A percentile compares a stretch with the other conserved stretches of the same genome.
These are phyloP conservation scores for Ramalina intermedia DNA, from an alignment of 495 filamentous ascomycete genomes.

Conservation along the genomic window DNA sequence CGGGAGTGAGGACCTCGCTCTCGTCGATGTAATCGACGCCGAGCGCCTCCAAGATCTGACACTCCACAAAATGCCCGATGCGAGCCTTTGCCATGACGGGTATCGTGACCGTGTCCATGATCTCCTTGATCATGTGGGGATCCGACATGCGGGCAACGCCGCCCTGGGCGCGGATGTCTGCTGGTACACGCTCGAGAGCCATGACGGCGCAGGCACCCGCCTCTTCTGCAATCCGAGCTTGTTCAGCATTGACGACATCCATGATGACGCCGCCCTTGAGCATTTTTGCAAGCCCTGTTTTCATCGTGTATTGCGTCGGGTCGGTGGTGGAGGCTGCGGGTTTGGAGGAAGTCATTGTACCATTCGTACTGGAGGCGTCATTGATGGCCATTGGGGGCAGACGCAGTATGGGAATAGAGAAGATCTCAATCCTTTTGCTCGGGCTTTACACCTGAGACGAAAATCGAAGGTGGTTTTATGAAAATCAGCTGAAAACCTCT, in stretches of 20 bases:
- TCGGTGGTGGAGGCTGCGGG: constrained; percentile 19
- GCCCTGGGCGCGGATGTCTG: constrained; percentile 84
- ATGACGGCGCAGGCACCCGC: constrained; percentile 94
- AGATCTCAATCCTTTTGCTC: not conserved
- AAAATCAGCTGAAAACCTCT: too few relatives aligned
- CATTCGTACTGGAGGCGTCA: not conserved
- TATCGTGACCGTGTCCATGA: constrained; percentile 93
- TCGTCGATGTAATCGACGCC: constrained; percentile 98
- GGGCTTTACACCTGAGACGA: not conserved
- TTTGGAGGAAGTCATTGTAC: not conserved
- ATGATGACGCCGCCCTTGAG: constrained; percentile 98
- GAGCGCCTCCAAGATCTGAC: constrained; percentile 90
- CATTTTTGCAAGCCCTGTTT: constrained; percentile 92
- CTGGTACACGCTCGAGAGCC: constrained; percentile 94
- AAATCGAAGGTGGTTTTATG: not conserved
- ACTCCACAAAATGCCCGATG: constrained; percentile 96
- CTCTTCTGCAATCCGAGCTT: constrained; percentile 95
- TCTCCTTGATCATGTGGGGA: constrained; percentile 87
- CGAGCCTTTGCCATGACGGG: constrained; percentile 99
- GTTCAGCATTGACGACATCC: constrained; percentile 90
- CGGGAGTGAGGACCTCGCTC: constrained; percentile 90
- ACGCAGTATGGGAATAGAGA: not conserved
- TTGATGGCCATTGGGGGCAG: constrained; percentile 7
- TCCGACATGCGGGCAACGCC: constrained; percentile 97
- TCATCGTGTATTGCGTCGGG: constrained; percentile 51